Evolutionary conservation across 257 asterid genomes (phyloP).

Genomic region (Gardenia jasminoides): DNA sequence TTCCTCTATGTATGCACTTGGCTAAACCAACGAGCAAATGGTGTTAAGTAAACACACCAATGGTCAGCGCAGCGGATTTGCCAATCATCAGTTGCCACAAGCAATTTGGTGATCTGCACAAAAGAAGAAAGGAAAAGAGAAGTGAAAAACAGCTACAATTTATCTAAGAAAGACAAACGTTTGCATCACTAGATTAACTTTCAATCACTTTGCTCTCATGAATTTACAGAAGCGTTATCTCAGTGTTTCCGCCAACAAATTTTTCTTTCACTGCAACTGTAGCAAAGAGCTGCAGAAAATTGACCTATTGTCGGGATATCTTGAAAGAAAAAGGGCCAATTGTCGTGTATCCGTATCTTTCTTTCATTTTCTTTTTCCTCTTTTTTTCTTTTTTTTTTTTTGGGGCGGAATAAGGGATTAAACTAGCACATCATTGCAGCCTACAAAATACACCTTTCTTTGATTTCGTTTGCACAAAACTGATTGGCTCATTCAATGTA

Average conservation of each 20-base stretch:
- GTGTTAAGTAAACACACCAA: conserved; percentile 19
- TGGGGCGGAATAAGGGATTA: too few relatives aligned
- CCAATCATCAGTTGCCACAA: conserved; percentile 47
- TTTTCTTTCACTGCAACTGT: not conserved
- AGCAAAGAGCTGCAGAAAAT: not conserved
- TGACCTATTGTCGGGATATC: conserved; percentile 38
- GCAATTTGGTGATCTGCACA: conserved; percentile 39
- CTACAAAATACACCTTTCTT: conserved; percentile 1
- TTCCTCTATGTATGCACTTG: not conserved
- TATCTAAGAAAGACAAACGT: conserved; percentile 19
- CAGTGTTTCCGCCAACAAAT: conserved; percentile 5
- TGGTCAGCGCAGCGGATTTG: conserved; percentile 19
- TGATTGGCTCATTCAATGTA: conserved; percentile 26
- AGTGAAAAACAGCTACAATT: too few relatives aligned
- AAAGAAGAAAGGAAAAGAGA: conserved; percentile 19
- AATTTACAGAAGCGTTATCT: conserved; percentile 28
- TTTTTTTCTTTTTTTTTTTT: too few relatives aligned
- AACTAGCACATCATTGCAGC: not conserved
- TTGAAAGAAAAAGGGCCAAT: conserved; percentile 6
- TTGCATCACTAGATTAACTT: conserved; percentile 16
- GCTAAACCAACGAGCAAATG: not conserved
- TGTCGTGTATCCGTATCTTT: not conserved
- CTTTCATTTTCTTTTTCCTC: too few relatives aligned
- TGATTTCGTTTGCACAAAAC: conserved; percentile 3
- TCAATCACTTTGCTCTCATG: conserved; percentile 20